Conservation (phyloP, 2,329 filamentous ascomycete genomes). For the Trichoderma koningiopsis region DNA sequence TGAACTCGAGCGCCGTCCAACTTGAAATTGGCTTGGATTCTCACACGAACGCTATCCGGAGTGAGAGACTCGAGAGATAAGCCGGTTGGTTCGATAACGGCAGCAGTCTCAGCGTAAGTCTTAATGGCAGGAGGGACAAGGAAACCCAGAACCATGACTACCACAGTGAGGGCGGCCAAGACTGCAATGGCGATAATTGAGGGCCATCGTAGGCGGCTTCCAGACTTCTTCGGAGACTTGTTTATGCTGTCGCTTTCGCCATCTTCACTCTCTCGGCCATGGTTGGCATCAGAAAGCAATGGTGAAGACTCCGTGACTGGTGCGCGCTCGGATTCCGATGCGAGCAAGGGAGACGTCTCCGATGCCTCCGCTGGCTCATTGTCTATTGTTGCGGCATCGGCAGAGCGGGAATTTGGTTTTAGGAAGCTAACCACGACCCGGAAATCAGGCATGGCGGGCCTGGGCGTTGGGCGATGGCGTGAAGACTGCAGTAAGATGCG, state of each 20-base stretch:
- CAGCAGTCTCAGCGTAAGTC: constrained; percentile 82
- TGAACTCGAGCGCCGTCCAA: constrained; percentile 78
- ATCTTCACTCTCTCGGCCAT: constrained; percentile 6
- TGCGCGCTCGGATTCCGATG: constrained; percentile 37
- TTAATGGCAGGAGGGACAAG: constrained; percentile 78
- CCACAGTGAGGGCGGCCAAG: constrained; percentile 63
- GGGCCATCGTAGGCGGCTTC: constrained; percentile 62
- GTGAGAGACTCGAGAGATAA: constrained; percentile 87
- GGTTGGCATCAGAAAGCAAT: constrained; percentile 44
- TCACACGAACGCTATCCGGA: constrained; percentile 71
- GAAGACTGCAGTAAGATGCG: constrained; percentile 9
- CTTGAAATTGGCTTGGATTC: constrained; percentile 78
- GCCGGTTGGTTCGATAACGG: constrained; percentile 78
- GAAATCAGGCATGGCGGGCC: constrained; percentile 21
- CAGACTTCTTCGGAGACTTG: constrained; percentile 32
- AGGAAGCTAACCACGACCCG: constrained; percentile 10
- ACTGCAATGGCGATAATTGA: constrained; percentile 72
- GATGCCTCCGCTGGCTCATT: constrained; percentile 7
- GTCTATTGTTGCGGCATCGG: constrained; percentile 2
- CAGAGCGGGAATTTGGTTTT: not conserved
- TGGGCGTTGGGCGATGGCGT: not conserved
- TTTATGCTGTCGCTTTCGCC: constrained; percentile 42
- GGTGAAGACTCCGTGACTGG: constrained; percentile 52
- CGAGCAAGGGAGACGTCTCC: constrained; percentile 50
- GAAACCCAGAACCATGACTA: constrained; percentile 78